Evolutionary conservation across 2,329 filamentous ascomycete species (phyloP), one percentile per base, ranked within the genome.

Genomic region (Amauroascus verrucosus): DNA sequence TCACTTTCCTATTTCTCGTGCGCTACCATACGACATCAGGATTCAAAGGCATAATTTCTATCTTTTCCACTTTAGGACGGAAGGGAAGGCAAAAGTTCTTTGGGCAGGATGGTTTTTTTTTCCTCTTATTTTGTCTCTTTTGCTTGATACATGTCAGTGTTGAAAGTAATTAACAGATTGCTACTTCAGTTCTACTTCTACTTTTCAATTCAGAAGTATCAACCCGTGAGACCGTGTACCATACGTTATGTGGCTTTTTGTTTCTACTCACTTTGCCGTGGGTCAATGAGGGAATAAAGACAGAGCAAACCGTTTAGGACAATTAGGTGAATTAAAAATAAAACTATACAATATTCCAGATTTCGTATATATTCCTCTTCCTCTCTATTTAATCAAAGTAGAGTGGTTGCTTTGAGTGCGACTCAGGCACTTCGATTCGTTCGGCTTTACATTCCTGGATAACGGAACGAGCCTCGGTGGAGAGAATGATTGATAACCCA

Each of bases 41-140:
- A 51, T 47, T 51, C 37, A 30, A 51, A 16, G 26, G 54, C 51
- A 54, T 54, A 13, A 51, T 54, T 58, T 54, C 40, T 56, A 48
- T 55, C 44, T 53, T 53, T 54, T 53, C 35, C 48, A 52, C 43
- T 46, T 53, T 54, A 43, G 49, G 51, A 54, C 46, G 52, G 43
- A 54, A 54, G 37, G 52, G 41, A 54, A 37, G 47, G 37, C 37
- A 54, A 54, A 54, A 50, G 46, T 54, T 54, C 46, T 49, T 48
- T 54, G 52, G 52, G 46, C 47, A 37, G 52, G 52, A 54, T 50
- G 52, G 48, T 40, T 45, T 37, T 18, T 49, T 50, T n/a, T 22
- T 45, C 18, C 24, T 46, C 35, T 32, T 37, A 18, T n/a, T 28
- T 13, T 52, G 18, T 38, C 14, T 32, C 30, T 35, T 28, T 46